Conservation (phyloP, 2,329 filamentous ascomycete genomes). For the Sporothrix schenckii region DNA sequence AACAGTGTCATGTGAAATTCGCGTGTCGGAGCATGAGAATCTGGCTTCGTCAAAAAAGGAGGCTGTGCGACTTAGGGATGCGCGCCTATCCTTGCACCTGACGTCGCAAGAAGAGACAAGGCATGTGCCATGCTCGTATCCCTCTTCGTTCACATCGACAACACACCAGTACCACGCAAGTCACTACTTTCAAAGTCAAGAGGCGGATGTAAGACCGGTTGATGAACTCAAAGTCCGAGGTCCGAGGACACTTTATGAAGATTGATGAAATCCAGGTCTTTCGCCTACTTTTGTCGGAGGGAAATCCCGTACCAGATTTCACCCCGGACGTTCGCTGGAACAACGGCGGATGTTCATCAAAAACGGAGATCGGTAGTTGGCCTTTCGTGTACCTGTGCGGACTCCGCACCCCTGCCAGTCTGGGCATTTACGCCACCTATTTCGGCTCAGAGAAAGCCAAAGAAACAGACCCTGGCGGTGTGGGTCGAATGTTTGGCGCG, state of each 20-base stretch:
- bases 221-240: background rate
- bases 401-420: background rate
- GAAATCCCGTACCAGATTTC: background rate
- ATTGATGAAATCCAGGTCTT: no score
- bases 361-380: background rate
- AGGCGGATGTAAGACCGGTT: background rate
- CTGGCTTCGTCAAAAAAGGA: background rate
- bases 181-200: background rate
- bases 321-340: background rate
- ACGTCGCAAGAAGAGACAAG: background rate
- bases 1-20: no score
- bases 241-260: background rate
- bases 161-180: no score
- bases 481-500: constrained; percentile 11
- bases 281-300: no score
- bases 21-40: no score
- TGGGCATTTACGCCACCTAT: constrained; percentile 4
- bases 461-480: constrained; percentile 2
- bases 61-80: background rate
- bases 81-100: background rate
- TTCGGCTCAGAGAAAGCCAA: background rate
- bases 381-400: background rate
- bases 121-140: no score
- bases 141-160: no score
- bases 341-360: background rate